Base-by-base conservation (phyloP, 345 rosid species). In the Mangifera indica region DNA sequence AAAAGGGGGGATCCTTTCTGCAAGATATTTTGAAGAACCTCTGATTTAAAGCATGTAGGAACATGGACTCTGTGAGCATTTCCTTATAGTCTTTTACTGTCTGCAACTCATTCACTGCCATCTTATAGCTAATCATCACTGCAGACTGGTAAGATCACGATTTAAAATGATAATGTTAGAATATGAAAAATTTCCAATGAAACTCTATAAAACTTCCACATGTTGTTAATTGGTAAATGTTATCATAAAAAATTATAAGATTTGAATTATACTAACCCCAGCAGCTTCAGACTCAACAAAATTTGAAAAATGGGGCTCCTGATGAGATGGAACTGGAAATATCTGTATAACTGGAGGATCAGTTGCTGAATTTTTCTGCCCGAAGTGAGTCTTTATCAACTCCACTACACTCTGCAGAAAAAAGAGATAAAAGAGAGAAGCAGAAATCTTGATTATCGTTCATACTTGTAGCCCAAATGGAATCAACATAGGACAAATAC, bases 211-310 rank as follows among this genome's bases (percentile, higher is more conserved):
- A 49, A 49, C 45, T 26, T 73, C 11, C 66, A 59, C 46, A 25
- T 55, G 48, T 45, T 53, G 58, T 56, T 34, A 66, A 45, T n/a
- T 32, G 32, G n/a, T 26, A 1, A 24, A 65, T 63, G 18, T 69
- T 46, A 70, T 51, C n/a, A 32, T 51, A 70, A 71, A 57, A 17
- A 54, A 56, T 45, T 70, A n/a, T 53, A 72, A 70, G 13, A 64
- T 25, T 69, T n/a, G n/a, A 17, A 54, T 9, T 29, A 24, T 45
- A 84, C 96, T 86, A 73, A 93, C 98, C 91, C 94, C 97, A 69
- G 88, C 86, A 81, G 97, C 94, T 84, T 91, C 98, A 56, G 94
- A 79, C 84, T 93, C 98, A 72, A 86, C 89, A 77, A 87, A 88
- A 86, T 91, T 88, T 63, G 93, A 93, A 78, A 86, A 84, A 7